These are phyloP conservation scores for Earliella scabrosa DNA, from an alignment of 1,284 basidiomycete species.

Conservation along the genomic window DNA sequence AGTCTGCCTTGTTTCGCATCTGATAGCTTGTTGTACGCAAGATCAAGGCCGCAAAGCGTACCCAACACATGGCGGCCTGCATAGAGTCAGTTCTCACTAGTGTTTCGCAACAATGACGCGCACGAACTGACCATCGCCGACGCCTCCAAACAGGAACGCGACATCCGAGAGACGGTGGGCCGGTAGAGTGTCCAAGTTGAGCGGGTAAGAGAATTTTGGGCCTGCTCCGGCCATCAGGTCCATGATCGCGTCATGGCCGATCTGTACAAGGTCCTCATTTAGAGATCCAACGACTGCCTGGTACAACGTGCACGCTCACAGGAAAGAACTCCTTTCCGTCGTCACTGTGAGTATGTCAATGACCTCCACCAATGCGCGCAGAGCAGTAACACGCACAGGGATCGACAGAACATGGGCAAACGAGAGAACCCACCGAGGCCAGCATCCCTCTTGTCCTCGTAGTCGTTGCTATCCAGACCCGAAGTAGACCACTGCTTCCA, in stretches of 20 bases:
- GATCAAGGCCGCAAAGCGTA: constrained; percentile 27
- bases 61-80: constrained; percentile 28
- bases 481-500: neutral
- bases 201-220: neutral
- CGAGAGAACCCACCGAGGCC: neutral
- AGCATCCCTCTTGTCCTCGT: too few relatives aligned
- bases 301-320: too few relatives aligned
- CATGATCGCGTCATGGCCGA: constrained; percentile 17
- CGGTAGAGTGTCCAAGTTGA: constrained; percentile 8
- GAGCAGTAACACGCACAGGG: constrained; percentile 9
- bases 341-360: neutral
- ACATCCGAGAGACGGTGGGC: constrained; percentile 10
- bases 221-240: constrained; percentile 22
- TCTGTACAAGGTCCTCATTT: neutral
- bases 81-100: neutral
- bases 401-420: constrained; percentile 8
- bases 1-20: too few relatives aligned
- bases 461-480: too few relatives aligned
- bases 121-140: constrained; percentile 25
- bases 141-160: constrained; percentile 25
- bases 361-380: neutral
- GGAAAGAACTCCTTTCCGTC: too few relatives aligned
- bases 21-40: too few relatives aligned
- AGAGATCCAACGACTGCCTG: too few relatives aligned
- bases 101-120: neutral